phyloP scores from a whole-genome alignment of 352 stramenopile genomes.

The Globisporangium ultimum region DNA sequence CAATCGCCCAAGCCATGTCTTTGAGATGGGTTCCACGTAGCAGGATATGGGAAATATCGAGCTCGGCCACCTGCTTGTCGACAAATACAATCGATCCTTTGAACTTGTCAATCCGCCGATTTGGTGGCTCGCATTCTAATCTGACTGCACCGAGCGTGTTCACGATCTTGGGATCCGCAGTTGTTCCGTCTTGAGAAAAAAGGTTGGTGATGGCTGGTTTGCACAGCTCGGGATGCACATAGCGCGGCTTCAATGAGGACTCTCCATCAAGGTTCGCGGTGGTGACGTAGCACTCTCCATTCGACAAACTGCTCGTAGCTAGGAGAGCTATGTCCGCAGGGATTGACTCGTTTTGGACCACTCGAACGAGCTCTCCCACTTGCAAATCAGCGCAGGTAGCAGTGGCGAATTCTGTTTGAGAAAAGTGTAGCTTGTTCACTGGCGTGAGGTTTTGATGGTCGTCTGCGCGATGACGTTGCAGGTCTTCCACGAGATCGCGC shows the following conservation, averaged over 20 bases:
- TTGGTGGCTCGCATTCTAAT: constrained; percentile 47
- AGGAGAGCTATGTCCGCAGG: constrained; percentile 72
- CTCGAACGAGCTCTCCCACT: constrained; percentile 76
- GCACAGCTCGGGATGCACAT: constrained; percentile 44
- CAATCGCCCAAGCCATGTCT: constrained; percentile 68
- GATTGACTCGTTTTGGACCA: constrained; percentile 70
- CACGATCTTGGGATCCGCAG: constrained; percentile 10
- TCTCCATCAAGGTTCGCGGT: constrained; percentile 88
- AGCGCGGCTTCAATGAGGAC: constrained; percentile 82
- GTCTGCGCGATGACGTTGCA: constrained; percentile 72
- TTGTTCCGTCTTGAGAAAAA: constrained; percentile 27
- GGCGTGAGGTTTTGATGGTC: constrained; percentile 47
- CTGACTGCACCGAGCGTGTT: constrained; percentile 15
- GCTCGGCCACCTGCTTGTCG: constrained; percentile 19
- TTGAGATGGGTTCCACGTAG: constrained; percentile 67
- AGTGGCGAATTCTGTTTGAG: constrained; percentile 18
- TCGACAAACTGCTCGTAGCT: constrained; percentile 32
- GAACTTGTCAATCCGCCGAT: constrained; percentile 73
- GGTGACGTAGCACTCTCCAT: constrained; percentile 78
- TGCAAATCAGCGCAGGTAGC: constrained; percentile 46
- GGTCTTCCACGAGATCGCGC: constrained; percentile 80
- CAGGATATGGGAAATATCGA: constrained; percentile 72
- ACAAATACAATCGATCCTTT: constrained; percentile 55
- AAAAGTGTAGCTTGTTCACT: constrained; percentile 23
- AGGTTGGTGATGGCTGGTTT: constrained; percentile 13